Base-by-base conservation (phyloP, 345 rosid species). In the Syzygium aqueum region DNA sequence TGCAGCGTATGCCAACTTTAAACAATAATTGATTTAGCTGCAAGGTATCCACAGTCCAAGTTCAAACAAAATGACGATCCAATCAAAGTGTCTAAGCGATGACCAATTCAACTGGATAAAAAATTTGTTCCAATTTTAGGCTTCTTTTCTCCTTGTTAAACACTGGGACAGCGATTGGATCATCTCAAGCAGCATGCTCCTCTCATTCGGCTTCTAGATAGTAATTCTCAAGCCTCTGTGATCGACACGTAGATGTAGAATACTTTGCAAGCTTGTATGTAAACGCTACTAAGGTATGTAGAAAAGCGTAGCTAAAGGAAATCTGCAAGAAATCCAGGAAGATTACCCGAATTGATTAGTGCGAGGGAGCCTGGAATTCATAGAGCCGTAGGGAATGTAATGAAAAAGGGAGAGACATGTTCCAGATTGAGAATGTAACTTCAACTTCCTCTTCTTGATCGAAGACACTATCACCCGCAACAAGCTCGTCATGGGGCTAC, bases 391-490 rank as follows among this genome's bases (percentile, higher is more conserved):
- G 4, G 92, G 91, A 67, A 88, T 37, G 56, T 90, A 86, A 65
- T 89, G 89, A 85, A 89, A 88, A 53, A 91, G 93, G 30, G 88
- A 37, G 37, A 40, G 85, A 88, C 91, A 85, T 16, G 94, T 93
- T 78, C 93, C 90, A 33, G 92, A 93, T 50, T 16, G 57, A 28
- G 54, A 22, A 51, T 52, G 90, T 17, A 87, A 90, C 84, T 88
- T 90, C 33, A 94, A 63, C 33, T 88, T 87, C 80, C 94, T 90
- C 87, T 96, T 96, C 92, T 89, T 91, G 89, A 90, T 51, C 3
- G 99, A 94, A 16, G 93, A 94, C 5, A 89, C 92, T 21, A 94
- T 19, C 23, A 95, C 97, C 85, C 91, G 95, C 53, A 88, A 90
- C 14, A 86, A 77, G 33, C 89, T 78, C 3, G 90, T 85, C 4